Conservation (phyloP, 306 rosid genomes). For the Prunus salicina region DNA sequence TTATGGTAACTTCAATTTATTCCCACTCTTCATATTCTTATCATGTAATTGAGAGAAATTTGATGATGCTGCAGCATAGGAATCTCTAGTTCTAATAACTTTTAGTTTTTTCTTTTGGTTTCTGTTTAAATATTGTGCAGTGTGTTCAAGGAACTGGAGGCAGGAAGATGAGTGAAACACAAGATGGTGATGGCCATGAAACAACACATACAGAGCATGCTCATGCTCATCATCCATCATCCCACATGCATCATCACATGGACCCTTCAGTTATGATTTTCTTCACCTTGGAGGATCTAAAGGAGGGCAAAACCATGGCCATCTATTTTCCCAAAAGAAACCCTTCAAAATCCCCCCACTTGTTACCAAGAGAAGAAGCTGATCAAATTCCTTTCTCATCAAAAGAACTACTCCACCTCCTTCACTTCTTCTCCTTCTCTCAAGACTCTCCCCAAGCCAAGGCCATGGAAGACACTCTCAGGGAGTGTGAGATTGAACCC, state of each 20-base stretch:
- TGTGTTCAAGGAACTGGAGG: conserved; percentile 25
- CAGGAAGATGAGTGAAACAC: conserved; percentile 14
- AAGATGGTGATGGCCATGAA: not conserved
- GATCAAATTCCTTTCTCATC: conserved; percentile 62
- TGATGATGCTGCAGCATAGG: not conserved
- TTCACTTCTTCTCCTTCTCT: conserved; percentile 45
- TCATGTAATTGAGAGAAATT: not conserved
- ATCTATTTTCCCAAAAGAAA: conserved; percentile 65
- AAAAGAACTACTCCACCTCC: conserved; percentile 46
- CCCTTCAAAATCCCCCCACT: conserved; percentile 51
- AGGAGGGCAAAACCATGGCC: conserved; percentile 51
- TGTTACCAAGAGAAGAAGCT: conserved; percentile 45
- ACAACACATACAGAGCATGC: conserved; percentile 1
- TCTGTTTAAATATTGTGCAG: conserved; percentile 24
- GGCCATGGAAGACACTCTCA: conserved; percentile 61
- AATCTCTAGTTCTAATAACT: too few relatives aligned
- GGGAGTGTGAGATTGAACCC: conserved; percentile 57
- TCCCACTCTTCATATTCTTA: not conserved
- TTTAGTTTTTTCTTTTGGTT: not conserved
- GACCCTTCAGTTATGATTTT: conserved; percentile 59
- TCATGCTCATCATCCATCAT: conserved; percentile 18
- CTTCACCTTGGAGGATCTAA: conserved; percentile 56
- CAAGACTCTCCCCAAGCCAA: conserved; percentile 57
- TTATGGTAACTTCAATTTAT: conserved; percentile 22
- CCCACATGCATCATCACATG: conserved; percentile 32